phyloP scores from a whole-genome alignment of 1,284 basidiomycete species.

The Mycena citricolor region DNA sequence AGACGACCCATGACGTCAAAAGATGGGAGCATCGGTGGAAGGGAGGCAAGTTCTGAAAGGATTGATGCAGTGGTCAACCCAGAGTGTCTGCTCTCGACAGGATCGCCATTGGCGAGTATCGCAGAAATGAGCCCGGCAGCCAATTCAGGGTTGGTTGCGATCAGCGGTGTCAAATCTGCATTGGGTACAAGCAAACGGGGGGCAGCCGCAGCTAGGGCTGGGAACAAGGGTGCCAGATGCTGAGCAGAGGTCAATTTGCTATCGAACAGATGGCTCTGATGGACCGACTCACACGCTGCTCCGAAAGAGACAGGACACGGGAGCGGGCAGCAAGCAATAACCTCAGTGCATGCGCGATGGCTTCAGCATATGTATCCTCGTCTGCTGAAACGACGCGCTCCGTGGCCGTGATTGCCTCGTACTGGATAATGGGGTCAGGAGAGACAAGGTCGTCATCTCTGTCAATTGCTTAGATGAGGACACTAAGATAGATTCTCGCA shows the following conservation, averaged over 20 bases:
- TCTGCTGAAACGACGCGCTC: conserved; percentile 5
- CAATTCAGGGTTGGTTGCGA: conserved; percentile 65
- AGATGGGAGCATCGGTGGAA: conserved; percentile 68
- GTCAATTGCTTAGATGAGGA: conserved; percentile 32
- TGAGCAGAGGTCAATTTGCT: conserved; percentile 28
- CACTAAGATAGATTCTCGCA: conserved; percentile 25
- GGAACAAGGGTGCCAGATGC: conserved; percentile 50
- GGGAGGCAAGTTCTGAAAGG: conserved; percentile 31
- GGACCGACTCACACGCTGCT: conserved; percentile 57
- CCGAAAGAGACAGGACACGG: conserved; percentile 67
- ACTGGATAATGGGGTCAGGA: background rate
- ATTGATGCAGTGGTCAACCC: conserved; percentile 21
- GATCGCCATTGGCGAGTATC: conserved; percentile 33
- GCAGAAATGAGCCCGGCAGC: conserved; percentile 58
- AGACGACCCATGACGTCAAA: conserved; percentile 71
- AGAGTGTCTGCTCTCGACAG: background rate
- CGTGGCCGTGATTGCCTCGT: conserved; percentile 1
- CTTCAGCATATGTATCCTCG: conserved; percentile 28
- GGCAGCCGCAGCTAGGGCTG: conserved; percentile 44
- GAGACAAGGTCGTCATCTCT: conserved; percentile 1
- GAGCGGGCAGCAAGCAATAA: conserved; percentile 65
- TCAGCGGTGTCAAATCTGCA: conserved; percentile 63
- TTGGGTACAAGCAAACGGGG: conserved; percentile 66
- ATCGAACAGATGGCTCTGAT: background rate
- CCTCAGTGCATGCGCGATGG: conserved; percentile 54